phyloP scores from a whole-genome alignment of 306 rosid genomes.

The Phaseolus lunatus region DNA sequence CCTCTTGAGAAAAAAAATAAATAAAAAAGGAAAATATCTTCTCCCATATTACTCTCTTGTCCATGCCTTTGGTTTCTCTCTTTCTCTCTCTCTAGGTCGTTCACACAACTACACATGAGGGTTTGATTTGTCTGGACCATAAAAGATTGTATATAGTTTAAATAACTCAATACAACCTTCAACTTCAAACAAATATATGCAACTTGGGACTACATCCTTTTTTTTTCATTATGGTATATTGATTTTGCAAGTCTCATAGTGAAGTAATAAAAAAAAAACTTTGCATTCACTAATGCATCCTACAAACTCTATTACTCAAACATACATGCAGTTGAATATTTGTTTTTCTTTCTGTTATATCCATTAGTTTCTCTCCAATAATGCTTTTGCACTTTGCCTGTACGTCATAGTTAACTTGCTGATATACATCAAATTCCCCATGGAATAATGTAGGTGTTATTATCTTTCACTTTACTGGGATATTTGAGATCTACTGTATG shows the following conservation, averaged over 20 bases:
- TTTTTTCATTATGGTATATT: background rate
- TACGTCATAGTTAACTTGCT: slow-evolving; percentile 30
- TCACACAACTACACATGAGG: slow-evolving; percentile 32
- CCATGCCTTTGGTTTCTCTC: slow-evolving; percentile 24
- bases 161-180: slow-evolving; percentile 1
- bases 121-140: slow-evolving; percentile 45
- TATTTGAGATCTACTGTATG: slow-evolving; percentile 38
- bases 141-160: slow-evolving; percentile 28
- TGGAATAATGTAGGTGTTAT: slow-evolving; percentile 25
- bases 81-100: background rate
- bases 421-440: slow-evolving; percentile 6
- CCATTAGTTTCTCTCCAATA: slow-evolving; percentile 24
- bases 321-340: background rate
- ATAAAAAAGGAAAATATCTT: slow-evolving; percentile 15
- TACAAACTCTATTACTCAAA: background rate
- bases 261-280: too few relatives aligned
- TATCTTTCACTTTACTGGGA: slow-evolving; percentile 14
- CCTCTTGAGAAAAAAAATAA: slow-evolving; percentile 16
- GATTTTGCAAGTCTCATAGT: background rate
- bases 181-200: slow-evolving; percentile 24
- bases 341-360: background rate
- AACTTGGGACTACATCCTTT: slow-evolving; percentile 31
- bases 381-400: slow-evolving; percentile 41
- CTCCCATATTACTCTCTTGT: slow-evolving; percentile 28
- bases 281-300: too few relatives aligned